A percentile compares a stretch with the other conserved stretches of the same genome.
Conservation (phyloP, 2,329 filamentous ascomycete genomes). For the Whalleya microplaca region DNA sequence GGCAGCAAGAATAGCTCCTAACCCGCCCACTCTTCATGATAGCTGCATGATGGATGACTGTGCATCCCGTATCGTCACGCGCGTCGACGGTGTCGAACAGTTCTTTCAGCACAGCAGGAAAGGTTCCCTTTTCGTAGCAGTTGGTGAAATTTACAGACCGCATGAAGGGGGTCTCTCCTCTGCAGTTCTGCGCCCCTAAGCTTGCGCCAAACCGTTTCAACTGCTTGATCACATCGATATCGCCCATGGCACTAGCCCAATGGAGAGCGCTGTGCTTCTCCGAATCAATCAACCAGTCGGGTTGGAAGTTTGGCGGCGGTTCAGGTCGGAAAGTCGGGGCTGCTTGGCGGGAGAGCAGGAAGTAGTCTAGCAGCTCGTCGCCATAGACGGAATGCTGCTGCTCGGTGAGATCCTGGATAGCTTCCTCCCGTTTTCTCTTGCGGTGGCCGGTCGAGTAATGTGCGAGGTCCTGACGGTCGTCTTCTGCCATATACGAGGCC, state of each 20-base stretch:
- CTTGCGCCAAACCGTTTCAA: conserved; percentile 80
- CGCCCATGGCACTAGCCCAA: conserved; percentile 98
- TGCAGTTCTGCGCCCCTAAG: conserved; percentile 69
- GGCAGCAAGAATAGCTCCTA: conserved; percentile 84
- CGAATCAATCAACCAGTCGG: conserved; percentile 91
- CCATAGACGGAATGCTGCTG: conserved; percentile 90
- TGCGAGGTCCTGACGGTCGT: conserved; percentile 73
- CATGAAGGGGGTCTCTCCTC: conserved; percentile 91
- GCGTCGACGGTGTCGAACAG: conserved; percentile 80
- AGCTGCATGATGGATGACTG: conserved; percentile 92
- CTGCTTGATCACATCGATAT: conserved; percentile 87
- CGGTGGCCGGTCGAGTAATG: conserved; percentile 63
- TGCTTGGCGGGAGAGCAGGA: conserved; percentile 83
- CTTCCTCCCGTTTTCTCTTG: conserved; percentile 78
- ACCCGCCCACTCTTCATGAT: conserved; percentile 80
- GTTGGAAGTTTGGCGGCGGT: conserved; percentile 83
- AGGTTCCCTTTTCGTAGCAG: conserved; percentile 91
- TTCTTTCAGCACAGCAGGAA: conserved; percentile 81
- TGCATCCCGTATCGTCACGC: conserved; percentile 79
- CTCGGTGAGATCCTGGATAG: conserved; percentile 67
- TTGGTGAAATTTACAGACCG: conserved; percentile 95
- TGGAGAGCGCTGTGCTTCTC: conserved; percentile 92
- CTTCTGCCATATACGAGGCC: conserved; percentile 82
- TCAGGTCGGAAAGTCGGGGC: conserved; percentile 73
- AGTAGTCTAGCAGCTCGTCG: conserved; percentile 94